Evolutionary conservation across 2,329 filamentous ascomycete species (phyloP).

Genomic region (Talaromyces sp.): DNA sequence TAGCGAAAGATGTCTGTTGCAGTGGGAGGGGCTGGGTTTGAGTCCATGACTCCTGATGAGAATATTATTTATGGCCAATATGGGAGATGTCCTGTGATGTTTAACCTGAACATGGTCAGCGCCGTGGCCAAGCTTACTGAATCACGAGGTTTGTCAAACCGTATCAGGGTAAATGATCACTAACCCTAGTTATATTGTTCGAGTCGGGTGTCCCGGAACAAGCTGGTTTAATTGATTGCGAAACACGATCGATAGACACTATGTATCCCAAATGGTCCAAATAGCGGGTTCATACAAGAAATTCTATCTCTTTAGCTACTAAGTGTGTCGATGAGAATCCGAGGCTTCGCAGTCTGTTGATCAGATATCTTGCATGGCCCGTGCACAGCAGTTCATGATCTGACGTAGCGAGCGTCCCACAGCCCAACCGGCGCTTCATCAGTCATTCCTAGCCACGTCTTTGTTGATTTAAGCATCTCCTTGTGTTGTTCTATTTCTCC

Average conservation of each 20-base stretch:
- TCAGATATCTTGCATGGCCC: constrained; percentile 4
- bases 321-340: neutral
- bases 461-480: neutral
- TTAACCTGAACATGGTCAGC: neutral
- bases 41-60: neutral
- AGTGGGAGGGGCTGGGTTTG: constrained; percentile 20
- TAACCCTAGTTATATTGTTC: neutral
- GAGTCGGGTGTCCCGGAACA: neutral
- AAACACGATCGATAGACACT: neutral
- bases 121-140: too few species aligned
- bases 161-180: neutral
- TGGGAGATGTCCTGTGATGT: too few species aligned
- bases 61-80: neutral
- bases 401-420: constrained; percentile 19
- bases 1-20: constrained; percentile 45
- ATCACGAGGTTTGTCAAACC: neutral
- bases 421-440: neutral
- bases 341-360: neutral
- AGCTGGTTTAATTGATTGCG: neutral
- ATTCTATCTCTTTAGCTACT: neutral
- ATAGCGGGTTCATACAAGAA: neutral
- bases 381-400: constrained; percentile 13
- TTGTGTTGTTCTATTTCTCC: neutral
- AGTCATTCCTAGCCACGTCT: neutral
- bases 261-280: neutral